Percentiles rank a stretch among this genome's conserved stretches.
These are phyloP conservation scores for Pythium brassicae DNA, from an alignment of 352 stramenopile genomes.

Conservation along the genomic window DNA sequence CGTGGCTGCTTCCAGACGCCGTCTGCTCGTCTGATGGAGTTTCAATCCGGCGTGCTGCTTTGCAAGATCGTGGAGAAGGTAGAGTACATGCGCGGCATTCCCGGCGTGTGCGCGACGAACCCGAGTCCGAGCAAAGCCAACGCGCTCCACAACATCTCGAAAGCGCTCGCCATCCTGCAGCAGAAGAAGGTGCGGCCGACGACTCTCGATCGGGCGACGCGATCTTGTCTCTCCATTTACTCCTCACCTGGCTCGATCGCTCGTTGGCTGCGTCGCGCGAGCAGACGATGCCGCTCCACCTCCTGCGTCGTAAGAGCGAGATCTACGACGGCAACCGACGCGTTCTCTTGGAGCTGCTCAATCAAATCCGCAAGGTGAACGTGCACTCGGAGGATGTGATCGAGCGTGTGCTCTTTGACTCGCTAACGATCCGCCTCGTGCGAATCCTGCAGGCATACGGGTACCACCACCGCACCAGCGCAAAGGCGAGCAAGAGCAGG, in stretches of 20 bases:
- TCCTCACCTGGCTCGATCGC: not conserved
- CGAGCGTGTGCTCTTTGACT: not conserved
- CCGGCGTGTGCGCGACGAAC: slow-evolving; percentile 31
- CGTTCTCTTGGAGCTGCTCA: slow-evolving; percentile 35
- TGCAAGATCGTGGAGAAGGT: slow-evolving; percentile 66
- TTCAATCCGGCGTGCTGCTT: slow-evolving; percentile 55
- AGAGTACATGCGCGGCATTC: slow-evolving; percentile 59
- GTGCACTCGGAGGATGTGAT: not conserved
- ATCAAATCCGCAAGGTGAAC: slow-evolving; percentile 40
- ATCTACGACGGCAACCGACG: slow-evolving; percentile 30
- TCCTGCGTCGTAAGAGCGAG: slow-evolving; percentile 34
- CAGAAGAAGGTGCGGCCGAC: slow-evolving; percentile 44
- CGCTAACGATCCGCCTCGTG: not conserved
- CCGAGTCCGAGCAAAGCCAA: slow-evolving; percentile 39
- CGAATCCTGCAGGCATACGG: not conserved
- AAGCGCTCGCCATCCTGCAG: slow-evolving; percentile 53
- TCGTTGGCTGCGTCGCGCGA: too few species aligned
- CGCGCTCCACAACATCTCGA: slow-evolving; percentile 71
- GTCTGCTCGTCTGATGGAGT: slow-evolving; percentile 28
- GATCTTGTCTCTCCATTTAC: not conserved
- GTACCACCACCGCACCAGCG: not conserved
- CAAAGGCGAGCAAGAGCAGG: not conserved
- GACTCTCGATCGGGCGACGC: not conserved
- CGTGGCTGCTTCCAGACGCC: slow-evolving; percentile 19
- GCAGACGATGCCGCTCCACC: slow-evolving; percentile 46